These are phyloP conservation scores for Laetiporus sulphureus DNA, from an alignment of 1,284 basidiomycete genomes.

Conservation along the genomic window DNA sequence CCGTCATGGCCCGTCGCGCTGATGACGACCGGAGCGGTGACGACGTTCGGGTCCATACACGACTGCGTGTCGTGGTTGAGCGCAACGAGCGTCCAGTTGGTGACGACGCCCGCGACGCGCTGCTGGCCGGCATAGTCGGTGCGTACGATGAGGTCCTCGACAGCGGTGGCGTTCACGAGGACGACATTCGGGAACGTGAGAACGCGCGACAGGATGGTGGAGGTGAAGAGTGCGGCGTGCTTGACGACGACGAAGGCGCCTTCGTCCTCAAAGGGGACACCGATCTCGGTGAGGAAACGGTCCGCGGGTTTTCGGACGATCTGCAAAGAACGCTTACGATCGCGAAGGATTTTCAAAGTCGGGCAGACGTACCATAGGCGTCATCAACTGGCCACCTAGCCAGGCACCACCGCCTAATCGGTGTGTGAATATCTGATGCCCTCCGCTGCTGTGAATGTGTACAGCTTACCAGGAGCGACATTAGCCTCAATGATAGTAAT, in stretches of 20 bases:
- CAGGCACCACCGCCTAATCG: conserved; percentile 62
- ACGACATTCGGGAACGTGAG: conserved; percentile 71
- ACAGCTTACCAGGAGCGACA: conserved; percentile 51
- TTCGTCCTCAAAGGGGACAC: conserved; percentile 79
- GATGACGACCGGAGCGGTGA: conserved; percentile 73
- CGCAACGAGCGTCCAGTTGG: conserved; percentile 81
- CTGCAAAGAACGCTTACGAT: conserved; percentile 24
- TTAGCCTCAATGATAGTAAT: conserved; percentile 80
- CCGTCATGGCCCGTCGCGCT: conserved; percentile 72
- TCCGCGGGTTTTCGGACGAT: conserved; percentile 81
- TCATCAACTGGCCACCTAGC: conserved; percentile 82
- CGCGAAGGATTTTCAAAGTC: not conserved
- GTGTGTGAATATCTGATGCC: not conserved
- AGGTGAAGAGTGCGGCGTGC: conserved; percentile 79
- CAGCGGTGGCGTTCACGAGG: conserved; percentile 71
- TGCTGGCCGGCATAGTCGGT: conserved; percentile 52
- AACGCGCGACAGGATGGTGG: conserved; percentile 71
- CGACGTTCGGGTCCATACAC: conserved; percentile 86
- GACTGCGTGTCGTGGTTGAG: conserved; percentile 79
- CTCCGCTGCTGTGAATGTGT: not conserved
- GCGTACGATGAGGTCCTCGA: conserved; percentile 71
- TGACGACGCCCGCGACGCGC: conserved; percentile 79
- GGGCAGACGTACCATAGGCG: conserved; percentile 54
- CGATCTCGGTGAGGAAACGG: conserved; percentile 65
- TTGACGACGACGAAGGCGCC: conserved; percentile 77